These are phyloP conservation scores for Fusarium sublunatum DNA, from an alignment of 2,329 filamentous ascomycete species.

Conservation along the genomic window DNA sequence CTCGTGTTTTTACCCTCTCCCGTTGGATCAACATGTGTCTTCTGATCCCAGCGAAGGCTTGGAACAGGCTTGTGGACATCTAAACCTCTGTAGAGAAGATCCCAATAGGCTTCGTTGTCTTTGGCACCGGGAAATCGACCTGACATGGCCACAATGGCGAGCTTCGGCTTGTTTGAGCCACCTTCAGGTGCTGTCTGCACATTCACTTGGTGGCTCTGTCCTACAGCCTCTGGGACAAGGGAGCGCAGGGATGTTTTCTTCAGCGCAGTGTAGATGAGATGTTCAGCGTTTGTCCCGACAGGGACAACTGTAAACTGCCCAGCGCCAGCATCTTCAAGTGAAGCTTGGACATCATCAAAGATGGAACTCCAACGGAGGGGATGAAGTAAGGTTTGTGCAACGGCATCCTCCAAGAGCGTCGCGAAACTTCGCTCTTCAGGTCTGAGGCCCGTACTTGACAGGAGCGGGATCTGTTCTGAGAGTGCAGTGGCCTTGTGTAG, in stretches of 20 bases:
- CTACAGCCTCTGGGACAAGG: background rate
- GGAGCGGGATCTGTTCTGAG: conserved; percentile 16
- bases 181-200: background rate
- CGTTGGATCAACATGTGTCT: conserved; percentile 60
- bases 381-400: conserved; percentile 22
- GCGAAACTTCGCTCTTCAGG: conserved; percentile 28
- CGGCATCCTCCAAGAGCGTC: conserved; percentile 25
- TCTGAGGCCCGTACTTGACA: conserved; percentile 14
- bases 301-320: conserved; percentile 21
- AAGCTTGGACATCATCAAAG: conserved; percentile 15
- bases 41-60: conserved; percentile 36
- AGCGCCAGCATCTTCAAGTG: background rate
- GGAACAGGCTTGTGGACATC: conserved; percentile 70
- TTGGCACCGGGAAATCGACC: conserved; percentile 72
- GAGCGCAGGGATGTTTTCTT: conserved; percentile 29
- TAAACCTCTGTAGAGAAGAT: conserved; percentile 71
- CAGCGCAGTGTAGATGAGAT: conserved; percentile 38
- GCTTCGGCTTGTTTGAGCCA: conserved; percentile 25
- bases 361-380: conserved; percentile 33
- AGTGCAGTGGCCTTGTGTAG: background rate
- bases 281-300: conserved; percentile 27
- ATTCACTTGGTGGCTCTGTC: rapidly evolving
- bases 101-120: conserved; percentile 71
- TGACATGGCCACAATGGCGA: conserved; percentile 73
- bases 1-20: conserved; percentile 72